Evolutionary conservation across 208 protist species (phyloP), one percentile per base, ranked within the genome.

Genomic region (Trypanosoma mega): DNA sequence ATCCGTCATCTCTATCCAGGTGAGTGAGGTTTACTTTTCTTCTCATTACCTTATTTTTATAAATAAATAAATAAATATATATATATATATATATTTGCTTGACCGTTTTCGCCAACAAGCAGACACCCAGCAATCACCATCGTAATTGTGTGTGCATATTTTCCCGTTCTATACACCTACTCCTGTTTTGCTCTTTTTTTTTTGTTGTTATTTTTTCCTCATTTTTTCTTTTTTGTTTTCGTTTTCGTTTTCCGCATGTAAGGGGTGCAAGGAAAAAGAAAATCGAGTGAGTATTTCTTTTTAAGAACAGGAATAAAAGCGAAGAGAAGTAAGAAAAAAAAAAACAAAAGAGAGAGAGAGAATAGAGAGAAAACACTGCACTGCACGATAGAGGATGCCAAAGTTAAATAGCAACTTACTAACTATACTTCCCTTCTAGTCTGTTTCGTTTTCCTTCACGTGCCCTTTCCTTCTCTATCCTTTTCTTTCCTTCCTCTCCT

Each of bases 211-310:
- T 29, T 34, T 21, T 55, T 41, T 53, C 6, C 37, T 53, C 3
- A 21, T 55, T 44, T 58, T 55, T 66, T 34, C 29, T 39, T 41
- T 63, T 60, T 59, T 63, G 23, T 24, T 45, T 53, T 21, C 50
- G 44, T 46, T 52, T 33, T 3, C 48, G 26, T 53, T 53, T 16
- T n/a, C n/a, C n/a, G n/a, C n/a, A n/a, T n/a, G n/a, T 18, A n/a
- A 44, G 29, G 29, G 3, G n/a, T 57, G 24, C 29, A 37, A 37
- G 51, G 33, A 55, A 16, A 30, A n/a, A 70, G 50, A 46, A n/a
- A 30, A 30, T 26, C 31, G 21, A 1, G 34, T 12, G 3, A 50
- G 21, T 12, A 48, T 24, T 33, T 16, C n/a, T n/a, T n/a, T n/a
- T n/a, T n/a, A n/a, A n/a, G n/a, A n/a, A n/a, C n/a, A n/a, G n/a